Evolutionary conservation across 495 filamentous ascomycete species (phyloP).

Genomic region (Penicillium odoratum): DNA sequence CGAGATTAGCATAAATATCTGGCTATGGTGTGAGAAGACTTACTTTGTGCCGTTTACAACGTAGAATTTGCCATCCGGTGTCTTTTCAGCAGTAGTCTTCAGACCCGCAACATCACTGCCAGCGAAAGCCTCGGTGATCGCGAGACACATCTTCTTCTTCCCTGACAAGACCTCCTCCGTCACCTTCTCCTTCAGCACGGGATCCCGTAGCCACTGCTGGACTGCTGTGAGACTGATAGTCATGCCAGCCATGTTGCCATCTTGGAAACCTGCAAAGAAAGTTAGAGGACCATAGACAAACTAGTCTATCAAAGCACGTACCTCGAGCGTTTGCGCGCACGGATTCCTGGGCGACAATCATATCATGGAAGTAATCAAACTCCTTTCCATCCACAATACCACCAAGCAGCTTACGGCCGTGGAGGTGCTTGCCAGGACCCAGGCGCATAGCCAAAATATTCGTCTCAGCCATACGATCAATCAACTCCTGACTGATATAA

Average conservation of each 20-base stretch:
- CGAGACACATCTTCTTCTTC: slow-evolving; percentile 84
- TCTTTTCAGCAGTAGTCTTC: slow-evolving; percentile 78
- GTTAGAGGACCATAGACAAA: not conserved
- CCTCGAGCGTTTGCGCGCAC: slow-evolving; percentile 68
- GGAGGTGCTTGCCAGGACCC: slow-evolving; percentile 80
- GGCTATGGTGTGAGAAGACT: slow-evolving; percentile 4
- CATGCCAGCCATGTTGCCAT: slow-evolving; percentile 74
- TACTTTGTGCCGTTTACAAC: slow-evolving; percentile 83
- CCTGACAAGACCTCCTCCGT: slow-evolving; percentile 72
- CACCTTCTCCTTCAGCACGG: slow-evolving; percentile 62
- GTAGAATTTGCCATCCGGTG: slow-evolving; percentile 79
- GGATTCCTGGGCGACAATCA: slow-evolving; percentile 74
- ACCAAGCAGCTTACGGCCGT: slow-evolving; percentile 65
- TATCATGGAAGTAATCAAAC: slow-evolving; percentile 86
- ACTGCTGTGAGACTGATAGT: slow-evolving; percentile 80
- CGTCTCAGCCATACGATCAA: slow-evolving; percentile 71
- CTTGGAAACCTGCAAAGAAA: slow-evolving; percentile 45
- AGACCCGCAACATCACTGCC: slow-evolving; percentile 84
- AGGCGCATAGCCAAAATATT: slow-evolving; percentile 80
- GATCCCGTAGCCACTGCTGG: slow-evolving; percentile 73
- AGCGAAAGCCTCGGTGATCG: slow-evolving; percentile 88
- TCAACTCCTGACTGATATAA: slow-evolving; percentile 73
- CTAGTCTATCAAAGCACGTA: slow-evolving; percentile 1
- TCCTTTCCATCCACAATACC: slow-evolving; percentile 75
- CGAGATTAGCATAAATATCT: not conserved